Evolutionary conservation across 805 yeast species (phyloP).

Genomic region (Citeromyces nyonsensis): DNA sequence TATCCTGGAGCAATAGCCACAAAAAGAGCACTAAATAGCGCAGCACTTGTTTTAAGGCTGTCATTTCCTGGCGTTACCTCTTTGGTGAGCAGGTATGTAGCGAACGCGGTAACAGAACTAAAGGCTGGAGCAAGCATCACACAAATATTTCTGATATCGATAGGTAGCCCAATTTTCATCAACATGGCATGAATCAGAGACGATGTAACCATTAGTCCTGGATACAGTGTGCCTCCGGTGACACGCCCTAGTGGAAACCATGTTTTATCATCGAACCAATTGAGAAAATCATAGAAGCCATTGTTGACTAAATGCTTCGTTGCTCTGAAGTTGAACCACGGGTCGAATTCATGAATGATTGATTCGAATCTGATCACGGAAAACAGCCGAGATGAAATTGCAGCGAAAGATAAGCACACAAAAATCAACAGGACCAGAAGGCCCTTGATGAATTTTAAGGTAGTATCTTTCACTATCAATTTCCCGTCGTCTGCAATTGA

Average conservation of each 20-base stretch:
- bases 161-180: conserved; percentile 54
- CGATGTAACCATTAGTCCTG: conserved; percentile 97
- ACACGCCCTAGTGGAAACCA: conserved; percentile 99
- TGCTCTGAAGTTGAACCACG: conserved; percentile 94
- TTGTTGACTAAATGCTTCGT: conserved; percentile 80
- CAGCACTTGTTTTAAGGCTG: conserved; percentile 41
- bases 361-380: conserved; percentile 94
- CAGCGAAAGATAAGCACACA: conserved; percentile 75
- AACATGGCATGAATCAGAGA: conserved; percentile 74
- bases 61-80: conserved; percentile 48
- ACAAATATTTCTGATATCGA: conserved; percentile 91
- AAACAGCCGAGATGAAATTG: conserved; percentile 81
- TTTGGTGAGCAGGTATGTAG: conserved; percentile 72
- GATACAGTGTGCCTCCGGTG: conserved; percentile 96
- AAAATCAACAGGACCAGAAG: conserved; percentile 55
- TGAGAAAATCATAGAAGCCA: conserved; percentile 80
- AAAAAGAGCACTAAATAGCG: conserved; percentile 81
- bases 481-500: conserved; percentile 9
- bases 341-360: conserved; percentile 95
- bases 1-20: conserved; percentile 98
- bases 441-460: conserved; percentile 11
- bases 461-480: conserved; percentile 8
- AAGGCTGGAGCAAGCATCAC: conserved; percentile 95
- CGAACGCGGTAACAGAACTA: conserved; percentile 82
- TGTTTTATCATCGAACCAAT: conserved; percentile 97